Evolutionary conservation across 495 filamentous ascomycete genomes (phyloP), one percentile per base, ranked within the genome.

Genomic region (Penicillium lividum): DNA sequence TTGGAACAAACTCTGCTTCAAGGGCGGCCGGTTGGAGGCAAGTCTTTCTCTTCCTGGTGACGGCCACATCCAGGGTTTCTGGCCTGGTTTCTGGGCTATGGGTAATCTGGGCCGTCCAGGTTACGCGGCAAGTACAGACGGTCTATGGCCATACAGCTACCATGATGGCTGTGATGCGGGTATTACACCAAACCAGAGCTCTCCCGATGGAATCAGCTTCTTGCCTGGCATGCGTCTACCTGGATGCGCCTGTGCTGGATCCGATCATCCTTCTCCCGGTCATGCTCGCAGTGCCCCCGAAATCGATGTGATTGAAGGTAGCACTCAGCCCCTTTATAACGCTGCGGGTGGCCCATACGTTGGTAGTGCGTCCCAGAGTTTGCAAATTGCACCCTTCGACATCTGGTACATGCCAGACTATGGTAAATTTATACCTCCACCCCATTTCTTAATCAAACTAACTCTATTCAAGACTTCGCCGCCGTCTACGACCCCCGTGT

Each of bases 31-130:
- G 40, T 69, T 92, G n/a, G 89, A 92, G 73, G 89, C 89, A 11
- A 89, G 86, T 61, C 82, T 89, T 33, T 93, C 89, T 1, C 76
- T 92, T 8, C 89, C 89, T 5, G 89, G 89, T 18, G 67, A 78
- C 31, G 89, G 89, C 6, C 84, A 90, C 43, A 79, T 82, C 28
- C 75, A 84, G 29, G 88, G 89, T 18, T 88, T 91, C 69, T 92
- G 89, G 89, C 89, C 89, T 54, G 89, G 89, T 62, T 89, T 90
- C 71, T 92, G 89, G 89, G 81, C 89, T 0, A 89, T 89, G 87
- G 87, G 87, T 0, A 90, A 90, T 58, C 77, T 90, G 4, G 87
- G 82, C 43, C 81, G 88, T 53, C 85, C 87, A 31, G 88, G 88
- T 7, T 87, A 89, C 71, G 82, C 84, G 29, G 81, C 85, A 11